Percentiles rank a stretch among this genome's conserved stretches.
Conservation (phyloP, 2,329 filamentous ascomycete genomes). For the Colletotrichum sojae region DNA sequence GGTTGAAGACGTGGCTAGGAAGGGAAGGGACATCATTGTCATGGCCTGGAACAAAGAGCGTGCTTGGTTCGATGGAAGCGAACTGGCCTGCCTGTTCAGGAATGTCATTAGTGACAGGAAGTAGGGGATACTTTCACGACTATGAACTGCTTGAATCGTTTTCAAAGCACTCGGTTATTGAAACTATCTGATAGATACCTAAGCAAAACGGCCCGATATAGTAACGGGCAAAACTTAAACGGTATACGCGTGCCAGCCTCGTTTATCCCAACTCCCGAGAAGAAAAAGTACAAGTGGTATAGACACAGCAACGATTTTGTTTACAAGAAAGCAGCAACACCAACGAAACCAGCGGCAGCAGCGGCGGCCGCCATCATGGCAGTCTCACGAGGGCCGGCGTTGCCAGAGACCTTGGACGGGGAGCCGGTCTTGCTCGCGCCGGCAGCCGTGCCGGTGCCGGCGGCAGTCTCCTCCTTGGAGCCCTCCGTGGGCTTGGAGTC, state of each 20-base stretch:
- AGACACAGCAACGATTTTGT: background rate
- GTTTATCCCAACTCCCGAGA: background rate
- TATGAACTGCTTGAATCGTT: no score
- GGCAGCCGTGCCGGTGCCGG: constrained; percentile 1
- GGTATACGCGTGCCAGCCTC: background rate
- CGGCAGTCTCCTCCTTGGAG: background rate
- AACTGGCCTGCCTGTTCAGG: background rate
- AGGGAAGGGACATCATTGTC: constrained; percentile 66
- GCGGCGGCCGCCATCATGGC: constrained; percentile 43
- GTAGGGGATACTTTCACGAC: background rate
- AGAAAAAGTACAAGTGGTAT: background rate
- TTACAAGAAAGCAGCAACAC: constrained; percentile 45
- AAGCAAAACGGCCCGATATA: no score
- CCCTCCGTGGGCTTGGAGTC: constrained; percentile 6
- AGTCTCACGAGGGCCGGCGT: constrained; percentile 44
- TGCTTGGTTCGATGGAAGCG: constrained; percentile 55
- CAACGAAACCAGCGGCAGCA: constrained; percentile 46
- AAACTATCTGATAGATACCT: no score
- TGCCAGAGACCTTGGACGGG: constrained; percentile 12
- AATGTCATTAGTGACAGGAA: background rate
- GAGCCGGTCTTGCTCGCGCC: constrained; percentile 8
- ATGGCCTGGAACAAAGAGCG: constrained; percentile 66
- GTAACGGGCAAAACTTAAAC: background rate
- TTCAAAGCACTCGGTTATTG: no score
- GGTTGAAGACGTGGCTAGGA: constrained; percentile 58